phyloP scores from a whole-genome alignment of 2,329 filamentous ascomycete species.

The Waltergamsia citrina region DNA sequence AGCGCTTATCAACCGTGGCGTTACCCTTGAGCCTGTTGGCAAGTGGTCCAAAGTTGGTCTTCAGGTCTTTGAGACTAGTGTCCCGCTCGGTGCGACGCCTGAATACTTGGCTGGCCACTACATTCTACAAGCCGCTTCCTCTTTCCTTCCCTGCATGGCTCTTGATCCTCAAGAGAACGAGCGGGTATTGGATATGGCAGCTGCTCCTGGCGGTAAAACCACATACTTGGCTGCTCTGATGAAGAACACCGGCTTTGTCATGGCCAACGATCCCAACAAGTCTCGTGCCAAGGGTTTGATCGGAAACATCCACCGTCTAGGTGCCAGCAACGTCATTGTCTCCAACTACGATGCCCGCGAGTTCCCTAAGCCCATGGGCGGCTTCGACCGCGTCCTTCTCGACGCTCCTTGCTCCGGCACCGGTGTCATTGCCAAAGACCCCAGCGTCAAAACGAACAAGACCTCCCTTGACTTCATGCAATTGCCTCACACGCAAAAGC shows the following conservation, averaged over 20 bases:
- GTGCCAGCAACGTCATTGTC: constrained; percentile 87
- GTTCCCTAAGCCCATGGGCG: constrained; percentile 89
- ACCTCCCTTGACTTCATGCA: constrained; percentile 90
- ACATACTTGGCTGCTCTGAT: constrained; percentile 94
- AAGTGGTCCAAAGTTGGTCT: constrained; percentile 99
- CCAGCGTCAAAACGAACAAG: constrained; percentile 97
- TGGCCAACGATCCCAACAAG: constrained; percentile 96
- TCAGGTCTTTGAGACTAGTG: constrained; percentile 85
- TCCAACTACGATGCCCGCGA: constrained; percentile 92
- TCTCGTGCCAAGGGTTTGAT: constrained; percentile 91
- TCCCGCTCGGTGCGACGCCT: constrained; percentile 84
- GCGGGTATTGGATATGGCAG: constrained; percentile 86
- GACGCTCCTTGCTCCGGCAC: constrained; percentile 96
- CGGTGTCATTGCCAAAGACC: constrained; percentile 94
- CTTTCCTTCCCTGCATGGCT: constrained; percentile 96
- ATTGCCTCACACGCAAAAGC: constrained; percentile 90
- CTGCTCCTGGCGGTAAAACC: constrained; percentile 91
- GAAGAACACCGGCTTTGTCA: constrained; percentile 89
- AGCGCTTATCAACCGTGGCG: constrained; percentile 88
- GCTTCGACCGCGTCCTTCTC: constrained; percentile 88
- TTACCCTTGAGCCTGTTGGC: constrained; percentile 90
- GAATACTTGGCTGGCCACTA: constrained; percentile 97
- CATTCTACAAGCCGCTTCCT: constrained; percentile 92
- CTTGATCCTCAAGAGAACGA: constrained; percentile 89
- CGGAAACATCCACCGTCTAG: constrained; percentile 92